phyloP scores from a whole-genome alignment of 2,329 filamentous ascomycete genomes.

The Fusarium haematococcum region DNA sequence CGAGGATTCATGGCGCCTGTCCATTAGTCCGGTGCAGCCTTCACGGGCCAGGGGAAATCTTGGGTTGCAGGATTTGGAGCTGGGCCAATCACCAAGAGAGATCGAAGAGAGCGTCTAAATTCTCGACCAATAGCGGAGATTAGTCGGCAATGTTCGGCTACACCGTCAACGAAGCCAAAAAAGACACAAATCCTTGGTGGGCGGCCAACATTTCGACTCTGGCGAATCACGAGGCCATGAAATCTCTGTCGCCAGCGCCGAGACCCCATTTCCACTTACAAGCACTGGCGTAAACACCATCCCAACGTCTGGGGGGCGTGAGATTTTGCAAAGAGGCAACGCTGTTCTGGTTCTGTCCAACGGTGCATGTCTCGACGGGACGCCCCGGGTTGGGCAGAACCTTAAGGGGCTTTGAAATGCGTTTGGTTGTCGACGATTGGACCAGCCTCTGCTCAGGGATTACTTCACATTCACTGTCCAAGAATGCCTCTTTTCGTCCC shows the following conservation, averaged over 20 bases:
- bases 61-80: constrained; percentile 20
- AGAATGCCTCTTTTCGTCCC: not conserved
- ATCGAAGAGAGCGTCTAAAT: not conserved
- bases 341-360: constrained; percentile 23
- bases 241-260: constrained; percentile 39
- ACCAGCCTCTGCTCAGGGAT: not conserved
- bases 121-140: constrained; percentile 38
- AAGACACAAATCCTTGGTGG: constrained; percentile 18
- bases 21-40: constrained; percentile 39
- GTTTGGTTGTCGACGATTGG: not conserved
- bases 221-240: constrained; percentile 37
- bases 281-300: constrained; percentile 21
- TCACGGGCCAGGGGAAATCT: constrained; percentile 36
- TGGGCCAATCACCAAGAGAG: constrained; percentile 28
- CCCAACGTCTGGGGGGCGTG: constrained; percentile 21
- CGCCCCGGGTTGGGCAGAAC: constrained; percentile 15
- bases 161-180: constrained; percentile 5
- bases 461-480: not conserved
- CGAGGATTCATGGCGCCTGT: constrained; percentile 17
- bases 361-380: constrained; percentile 23
- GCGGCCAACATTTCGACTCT: constrained; percentile 15
- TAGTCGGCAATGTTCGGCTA: constrained; percentile 44
- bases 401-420: constrained; percentile 1
- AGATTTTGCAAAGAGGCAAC: constrained; percentile 19
- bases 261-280: constrained; percentile 37